These are phyloP conservation scores for Anisogramma anomala DNA, from an alignment of 2,329 filamentous ascomycete species.

Conservation along the genomic window DNA sequence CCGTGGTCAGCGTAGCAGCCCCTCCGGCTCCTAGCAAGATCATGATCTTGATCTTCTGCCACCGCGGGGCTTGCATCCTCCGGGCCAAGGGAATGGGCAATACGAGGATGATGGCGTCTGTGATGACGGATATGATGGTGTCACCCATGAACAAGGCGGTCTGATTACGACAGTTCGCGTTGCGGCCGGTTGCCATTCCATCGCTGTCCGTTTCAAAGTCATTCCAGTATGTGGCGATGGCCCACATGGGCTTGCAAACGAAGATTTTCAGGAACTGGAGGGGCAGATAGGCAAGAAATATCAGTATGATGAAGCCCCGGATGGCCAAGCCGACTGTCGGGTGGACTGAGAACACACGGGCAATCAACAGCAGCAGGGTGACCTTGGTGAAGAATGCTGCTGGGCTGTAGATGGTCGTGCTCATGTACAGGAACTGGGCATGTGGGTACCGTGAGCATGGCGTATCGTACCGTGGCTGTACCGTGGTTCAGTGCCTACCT, in stretches of 20 bases:
- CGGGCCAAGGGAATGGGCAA: constrained; percentile 25
- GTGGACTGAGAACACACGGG: constrained; percentile 17
- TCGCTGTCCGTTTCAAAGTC: constrained; percentile 7
- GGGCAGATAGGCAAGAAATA: constrained; percentile 10
- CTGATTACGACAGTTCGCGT: constrained; percentile 22
- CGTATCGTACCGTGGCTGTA: neutral
- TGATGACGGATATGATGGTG: constrained; percentile 23
- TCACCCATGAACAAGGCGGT: constrained; percentile 24
- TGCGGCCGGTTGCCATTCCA: neutral
- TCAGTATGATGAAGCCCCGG: constrained; percentile 20
- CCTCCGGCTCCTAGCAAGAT: constrained; percentile 23
- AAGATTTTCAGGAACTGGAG: constrained; percentile 3
- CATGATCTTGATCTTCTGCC: constrained; percentile 24
- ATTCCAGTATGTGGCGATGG: constrained; percentile 9
- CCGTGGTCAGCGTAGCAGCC: constrained; percentile 19
- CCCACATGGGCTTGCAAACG: constrained; percentile 1
- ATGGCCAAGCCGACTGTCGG: constrained; percentile 18
- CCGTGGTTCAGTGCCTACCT: neutral
- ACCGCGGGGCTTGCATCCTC: constrained; percentile 19
- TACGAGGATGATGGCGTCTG: constrained; percentile 25
- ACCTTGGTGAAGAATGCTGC: constrained; percentile 15
- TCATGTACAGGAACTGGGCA: constrained; percentile 1
- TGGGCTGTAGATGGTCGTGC: neutral
- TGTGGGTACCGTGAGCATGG: neutral
- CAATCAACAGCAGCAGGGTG: constrained; percentile 23